phyloP scores from a whole-genome alignment of 805 yeast species.

The Candida xyloterini region DNA sequence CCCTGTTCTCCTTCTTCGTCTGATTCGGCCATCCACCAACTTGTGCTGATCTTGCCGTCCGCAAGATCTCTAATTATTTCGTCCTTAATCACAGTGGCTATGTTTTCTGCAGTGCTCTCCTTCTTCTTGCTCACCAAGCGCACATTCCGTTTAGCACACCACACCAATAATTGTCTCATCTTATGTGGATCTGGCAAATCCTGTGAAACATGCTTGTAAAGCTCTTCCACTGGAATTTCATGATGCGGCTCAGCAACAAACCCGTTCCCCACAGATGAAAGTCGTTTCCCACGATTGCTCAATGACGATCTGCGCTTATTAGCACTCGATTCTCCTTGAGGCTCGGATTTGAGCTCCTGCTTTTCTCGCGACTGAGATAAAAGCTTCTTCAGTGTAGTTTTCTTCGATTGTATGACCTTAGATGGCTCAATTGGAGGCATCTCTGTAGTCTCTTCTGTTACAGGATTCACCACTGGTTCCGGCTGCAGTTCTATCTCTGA shows the following conservation, averaged over 20 bases:
- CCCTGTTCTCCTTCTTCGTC: slow-evolving; percentile 21
- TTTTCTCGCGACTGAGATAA: slow-evolving; percentile 2
- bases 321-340: not conserved
- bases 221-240: slow-evolving; percentile 51
- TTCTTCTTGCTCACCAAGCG: slow-evolving; percentile 18
- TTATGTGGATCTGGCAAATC: slow-evolving; percentile 68
- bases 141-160: slow-evolving; percentile 59
- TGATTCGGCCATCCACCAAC: slow-evolving; percentile 58
- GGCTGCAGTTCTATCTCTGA: not conserved
- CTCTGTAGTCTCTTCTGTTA: not conserved
- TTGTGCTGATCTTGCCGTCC: slow-evolving; percentile 57
- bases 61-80: slow-evolving; percentile 57
- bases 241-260: slow-evolving; percentile 64
- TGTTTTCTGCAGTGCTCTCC: slow-evolving; percentile 34
- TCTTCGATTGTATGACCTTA: not conserved
- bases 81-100: slow-evolving; percentile 63
- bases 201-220: slow-evolving; percentile 59
- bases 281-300: slow-evolving; percentile 63
- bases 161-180: slow-evolving; percentile 64
- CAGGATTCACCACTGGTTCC: not conserved
- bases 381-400: not conserved
- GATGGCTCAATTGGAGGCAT: not conserved
- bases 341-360: slow-evolving; percentile 1
- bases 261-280: slow-evolving; percentile 74
- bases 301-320: slow-evolving; percentile 46